Evolutionary conservation across 192 early-diverging fungal species (phyloP).

Genomic region (Entrophospora sp.): DNA sequence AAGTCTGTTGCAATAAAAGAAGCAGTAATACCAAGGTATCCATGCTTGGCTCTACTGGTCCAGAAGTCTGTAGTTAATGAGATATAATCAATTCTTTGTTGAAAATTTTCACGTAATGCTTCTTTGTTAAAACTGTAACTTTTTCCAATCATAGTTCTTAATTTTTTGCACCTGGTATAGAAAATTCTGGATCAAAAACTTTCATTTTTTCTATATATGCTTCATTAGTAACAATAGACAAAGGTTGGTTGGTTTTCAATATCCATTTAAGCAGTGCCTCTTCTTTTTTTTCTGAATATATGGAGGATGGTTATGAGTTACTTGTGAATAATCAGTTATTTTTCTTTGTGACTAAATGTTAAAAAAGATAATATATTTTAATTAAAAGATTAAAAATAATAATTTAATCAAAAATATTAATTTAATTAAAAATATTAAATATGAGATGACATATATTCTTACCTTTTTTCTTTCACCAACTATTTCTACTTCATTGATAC

Average conservation of each 20-base stretch:
- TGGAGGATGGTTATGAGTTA: too few relatives aligned
- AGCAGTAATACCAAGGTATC: background rate
- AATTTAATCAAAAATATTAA: too few relatives aligned
- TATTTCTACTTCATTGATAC: too few relatives aligned
- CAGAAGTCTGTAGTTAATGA: background rate
- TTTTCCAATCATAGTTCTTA: background rate
- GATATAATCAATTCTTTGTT: background rate
- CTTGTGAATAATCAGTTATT: too few relatives aligned
- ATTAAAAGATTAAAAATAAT: too few relatives aligned
- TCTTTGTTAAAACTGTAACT: background rate
- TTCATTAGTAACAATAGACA: background rate
- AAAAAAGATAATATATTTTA: too few relatives aligned
- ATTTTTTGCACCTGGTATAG: background rate
- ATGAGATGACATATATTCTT: too few relatives aligned
- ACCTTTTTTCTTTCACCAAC: too few relatives aligned
- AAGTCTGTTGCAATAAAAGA: background rate
- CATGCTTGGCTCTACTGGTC: background rate
- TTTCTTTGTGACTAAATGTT: too few relatives aligned
- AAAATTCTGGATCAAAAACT: background rate
- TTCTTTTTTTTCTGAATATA: constrained; percentile 1
- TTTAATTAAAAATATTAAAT: too few relatives aligned
- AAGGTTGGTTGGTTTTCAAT: background rate
- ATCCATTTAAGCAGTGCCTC: background rate
- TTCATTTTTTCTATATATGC: background rate
- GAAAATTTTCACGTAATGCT: background rate